These are phyloP conservation scores for Euclidium syriacum DNA, from an alignment of 345 rosid genomes.

Conservation along the genomic window DNA sequence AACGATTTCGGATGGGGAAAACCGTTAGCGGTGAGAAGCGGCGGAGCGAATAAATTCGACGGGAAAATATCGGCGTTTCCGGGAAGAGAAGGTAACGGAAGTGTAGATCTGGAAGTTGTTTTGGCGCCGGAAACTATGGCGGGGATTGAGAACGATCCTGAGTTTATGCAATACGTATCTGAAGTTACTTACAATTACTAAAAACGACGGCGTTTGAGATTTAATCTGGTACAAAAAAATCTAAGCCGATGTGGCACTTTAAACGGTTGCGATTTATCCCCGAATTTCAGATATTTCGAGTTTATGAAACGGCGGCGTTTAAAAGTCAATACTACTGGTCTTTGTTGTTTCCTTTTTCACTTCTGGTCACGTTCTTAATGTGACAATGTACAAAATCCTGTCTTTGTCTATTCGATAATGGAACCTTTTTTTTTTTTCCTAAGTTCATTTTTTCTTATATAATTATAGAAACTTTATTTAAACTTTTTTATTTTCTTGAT, in stretches of 20 bases:
- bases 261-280: conserved; percentile 15
- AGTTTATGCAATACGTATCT: conserved; percentile 84
- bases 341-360: conserved; percentile 9
- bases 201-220: background rate
- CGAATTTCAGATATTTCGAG: background rate
- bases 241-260: conserved; percentile 6
- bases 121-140: conserved; percentile 70
- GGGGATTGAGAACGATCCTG: conserved; percentile 55
- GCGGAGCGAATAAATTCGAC: conserved; percentile 88
- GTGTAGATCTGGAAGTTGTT: conserved; percentile 88
- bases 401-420: conserved; percentile 22
- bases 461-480: background rate
- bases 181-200: conserved; percentile 7
- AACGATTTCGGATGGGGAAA: conserved; percentile 98
- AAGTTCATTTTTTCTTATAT: background rate
- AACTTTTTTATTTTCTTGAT: background rate
- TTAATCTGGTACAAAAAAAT: background rate
- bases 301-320: conserved; percentile 1
- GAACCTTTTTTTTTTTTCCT: background rate
- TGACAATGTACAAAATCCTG: conserved; percentile 25
- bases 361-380: conserved; percentile 22
- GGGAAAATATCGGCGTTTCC: conserved; percentile 96
- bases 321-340: conserved; percentile 13
- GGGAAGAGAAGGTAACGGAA: conserved; percentile 68
- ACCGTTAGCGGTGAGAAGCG: conserved; percentile 88